Percentiles rank a stretch among this genome's conserved stretches.
Conservation (phyloP, 208 protist genomes). For the Trypanosoma brucei region DNA sequence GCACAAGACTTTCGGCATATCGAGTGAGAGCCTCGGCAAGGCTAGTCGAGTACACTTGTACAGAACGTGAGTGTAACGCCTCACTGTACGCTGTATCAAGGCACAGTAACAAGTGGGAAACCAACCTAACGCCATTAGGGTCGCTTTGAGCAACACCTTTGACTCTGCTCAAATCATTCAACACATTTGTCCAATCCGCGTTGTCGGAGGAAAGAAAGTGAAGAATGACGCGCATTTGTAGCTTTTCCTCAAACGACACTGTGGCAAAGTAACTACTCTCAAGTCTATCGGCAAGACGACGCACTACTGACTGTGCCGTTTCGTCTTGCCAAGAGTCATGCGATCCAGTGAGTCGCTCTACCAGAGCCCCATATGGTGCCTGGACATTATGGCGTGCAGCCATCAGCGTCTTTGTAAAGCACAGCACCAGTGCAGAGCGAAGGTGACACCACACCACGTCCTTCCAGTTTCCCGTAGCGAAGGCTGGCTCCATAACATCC, state of each 20-base stretch:
- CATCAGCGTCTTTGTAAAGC: slow-evolving; percentile 71
- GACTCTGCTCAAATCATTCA: slow-evolving; percentile 18
- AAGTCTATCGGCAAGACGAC: slow-evolving; percentile 36
- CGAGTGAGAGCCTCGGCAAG: slow-evolving; percentile 35
- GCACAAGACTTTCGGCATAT: slow-evolving; percentile 46
- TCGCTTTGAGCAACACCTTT: slow-evolving; percentile 3
- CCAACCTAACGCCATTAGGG: slow-evolving; percentile 39
- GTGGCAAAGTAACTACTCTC: slow-evolving; percentile 32
- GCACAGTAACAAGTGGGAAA: slow-evolving; percentile 58
- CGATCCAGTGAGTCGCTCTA: slow-evolving; percentile 35
- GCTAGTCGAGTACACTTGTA: slow-evolving; percentile 49
- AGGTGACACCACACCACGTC: slow-evolving; percentile 75
- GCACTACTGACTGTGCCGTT: slow-evolving; percentile 35
- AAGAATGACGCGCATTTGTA: slow-evolving; percentile 78
- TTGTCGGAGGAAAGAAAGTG: slow-evolving; percentile 43
- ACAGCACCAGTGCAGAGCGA: slow-evolving; percentile 57
- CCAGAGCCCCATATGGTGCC: slow-evolving; percentile 29
- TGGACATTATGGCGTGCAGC: slow-evolving; percentile 20
- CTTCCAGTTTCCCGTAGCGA: slow-evolving; percentile 40
- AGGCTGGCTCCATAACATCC: slow-evolving; percentile 60
- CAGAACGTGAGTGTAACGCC: slow-evolving; percentile 38
- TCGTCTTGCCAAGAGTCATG: slow-evolving; percentile 49
- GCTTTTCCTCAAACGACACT: slow-evolving; percentile 46
- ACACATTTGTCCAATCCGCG: slow-evolving; percentile 40
- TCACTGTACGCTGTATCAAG: slow-evolving; percentile 64